Evolutionary conservation across 345 rosid species (phyloP), one percentile per base, ranked within the genome.

Genomic region (Conringia planisiliqua): DNA sequence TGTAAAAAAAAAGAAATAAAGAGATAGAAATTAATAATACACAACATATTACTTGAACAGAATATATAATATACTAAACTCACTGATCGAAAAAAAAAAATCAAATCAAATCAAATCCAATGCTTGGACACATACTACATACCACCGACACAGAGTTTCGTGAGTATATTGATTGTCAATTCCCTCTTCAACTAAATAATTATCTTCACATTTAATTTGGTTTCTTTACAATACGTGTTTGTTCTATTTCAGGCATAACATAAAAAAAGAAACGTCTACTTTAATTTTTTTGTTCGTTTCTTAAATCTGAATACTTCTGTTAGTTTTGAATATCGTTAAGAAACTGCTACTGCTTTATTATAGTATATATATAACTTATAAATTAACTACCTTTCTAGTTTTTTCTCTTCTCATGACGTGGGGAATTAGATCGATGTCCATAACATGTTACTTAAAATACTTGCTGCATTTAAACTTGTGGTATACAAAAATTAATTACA

Each of bases 121-220:
- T 66, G 73, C 61, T 36, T 61, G 40, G 40, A 44, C 51, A 61
- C 36, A 42, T 20, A 46, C 59, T 35, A 22, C 30, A 39, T 16
- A n/a, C 73, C 68, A 75, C 68, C 73, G 78, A 67, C 78, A 48
- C 61, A 5, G 1, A 27, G 16, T 46, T 56, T 44, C 65, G 29
- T 66, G 29, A 3, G 11, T 43, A 55, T 36, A 27, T 35, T 47
- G 22, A 58, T 58, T 58, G 58, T 58, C 39, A 14, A 40, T 64
- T 18, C 11, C 9, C 13, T 32, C 18, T 57, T 1, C 29, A 50
- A 36, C 33, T 17, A 46, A 5, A 56, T 26, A 12, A 17, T 22
- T 13, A 40, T 26, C 13, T 65, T 56, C 59, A 26, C 39, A 35
- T 17, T 22, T 50, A 50, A 4, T 48, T 27, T 74, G 40, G 56